Conservation (phyloP, 2,329 filamentous ascomycete species). For the Cladosporium sp. region DNA sequence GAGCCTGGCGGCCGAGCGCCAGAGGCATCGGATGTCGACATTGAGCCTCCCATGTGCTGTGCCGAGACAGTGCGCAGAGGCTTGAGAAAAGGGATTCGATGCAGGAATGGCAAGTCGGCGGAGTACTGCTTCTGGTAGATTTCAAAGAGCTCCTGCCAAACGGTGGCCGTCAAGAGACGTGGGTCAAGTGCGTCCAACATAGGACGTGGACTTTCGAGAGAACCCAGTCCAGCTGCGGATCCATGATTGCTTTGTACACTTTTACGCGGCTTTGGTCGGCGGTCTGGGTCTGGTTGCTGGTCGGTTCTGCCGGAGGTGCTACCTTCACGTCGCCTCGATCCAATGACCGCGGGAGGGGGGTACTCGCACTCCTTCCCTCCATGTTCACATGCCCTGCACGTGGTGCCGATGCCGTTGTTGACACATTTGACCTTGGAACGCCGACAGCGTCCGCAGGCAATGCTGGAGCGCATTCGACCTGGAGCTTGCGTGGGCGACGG, state of each 20-base stretch:
- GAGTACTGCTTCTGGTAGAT: slow-evolving; percentile 69
- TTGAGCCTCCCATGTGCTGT: slow-evolving; percentile 23
- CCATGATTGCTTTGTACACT: slow-evolving; percentile 32
- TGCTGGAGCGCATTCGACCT: slow-evolving; percentile 65
- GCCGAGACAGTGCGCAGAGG: slow-evolving; percentile 36
- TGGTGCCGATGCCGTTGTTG: slow-evolving; percentile 67
- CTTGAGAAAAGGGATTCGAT: slow-evolving; percentile 58
- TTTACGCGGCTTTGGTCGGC: slow-evolving; percentile 34
- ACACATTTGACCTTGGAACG: slow-evolving; percentile 84
- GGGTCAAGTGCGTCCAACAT: slow-evolving; percentile 59
- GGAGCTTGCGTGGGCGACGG: slow-evolving; percentile 27
- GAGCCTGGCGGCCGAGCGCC: slow-evolving; percentile 49
- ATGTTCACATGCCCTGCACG: slow-evolving; percentile 70
- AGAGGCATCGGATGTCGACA: slow-evolving; percentile 18
- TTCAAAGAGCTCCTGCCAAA: slow-evolving; percentile 67
- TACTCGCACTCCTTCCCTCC: slow-evolving; percentile 70
- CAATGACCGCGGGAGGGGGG: slow-evolving; percentile 48
- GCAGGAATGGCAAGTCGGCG: slow-evolving; percentile 68
- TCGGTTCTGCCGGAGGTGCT: slow-evolving; percentile 20
- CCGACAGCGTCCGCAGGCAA: slow-evolving; percentile 71
- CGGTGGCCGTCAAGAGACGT: slow-evolving; percentile 56
- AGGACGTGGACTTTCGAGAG: slow-evolving; percentile 39
- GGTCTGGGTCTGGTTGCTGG: slow-evolving; percentile 22
- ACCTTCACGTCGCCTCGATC: slow-evolving; percentile 27
- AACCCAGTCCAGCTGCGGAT: slow-evolving; percentile 30